Evolutionary conservation across 2,329 filamentous ascomycete species (phyloP), one percentile per base, ranked within the genome.

Genomic region (Malbranchea zuffiana): DNA sequence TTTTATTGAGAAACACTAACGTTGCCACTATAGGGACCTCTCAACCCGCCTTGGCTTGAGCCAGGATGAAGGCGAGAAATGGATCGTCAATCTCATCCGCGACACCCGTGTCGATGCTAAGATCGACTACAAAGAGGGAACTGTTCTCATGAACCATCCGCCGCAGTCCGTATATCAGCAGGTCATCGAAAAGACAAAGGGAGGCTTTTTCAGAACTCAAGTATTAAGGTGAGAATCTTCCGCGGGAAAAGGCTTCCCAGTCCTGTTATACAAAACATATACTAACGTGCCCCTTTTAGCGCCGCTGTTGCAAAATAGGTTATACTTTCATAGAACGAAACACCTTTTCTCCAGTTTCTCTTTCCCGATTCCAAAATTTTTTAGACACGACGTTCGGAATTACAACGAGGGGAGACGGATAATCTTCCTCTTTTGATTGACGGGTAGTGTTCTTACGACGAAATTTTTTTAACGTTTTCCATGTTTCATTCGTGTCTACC

Each of bases 71-170:
- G 90, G 90, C 54, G 90, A 98, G 77, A 98, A 98, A 72, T 98
- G 90, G 90, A 98, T 98, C 56, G 90, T 98, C 53, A 98, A 98
- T 71, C 74, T 98, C 47, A 98, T 98, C 66, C 81, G 90, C 47
- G 90, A 98, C 66, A 98, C 90, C 16, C 77, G 87, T 45, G 82
- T 98, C 46, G 90, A 98, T 58, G 90, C 90, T 55, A 98, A 98
- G 77, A 96, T 96, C 59, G 90, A 98, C 68, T 95, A 93, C 69
- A 85, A 96, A 71, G 84, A 93, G 66, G 90, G 90, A 57, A 96
- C 90, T 37, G 90, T 98, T 36, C 78, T 96, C 51, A 98, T 98
- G 88, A 96, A 98, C 71, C 90, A 98, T 68, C 90, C 88, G 35
- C 88, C 90, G 45, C 90, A 92, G 69, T 94, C 86, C 47, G 88